These are phyloP conservation scores for Nicotiana sylvestris DNA, from an alignment of 257 asterid genomes.

Conservation along the genomic window DNA sequence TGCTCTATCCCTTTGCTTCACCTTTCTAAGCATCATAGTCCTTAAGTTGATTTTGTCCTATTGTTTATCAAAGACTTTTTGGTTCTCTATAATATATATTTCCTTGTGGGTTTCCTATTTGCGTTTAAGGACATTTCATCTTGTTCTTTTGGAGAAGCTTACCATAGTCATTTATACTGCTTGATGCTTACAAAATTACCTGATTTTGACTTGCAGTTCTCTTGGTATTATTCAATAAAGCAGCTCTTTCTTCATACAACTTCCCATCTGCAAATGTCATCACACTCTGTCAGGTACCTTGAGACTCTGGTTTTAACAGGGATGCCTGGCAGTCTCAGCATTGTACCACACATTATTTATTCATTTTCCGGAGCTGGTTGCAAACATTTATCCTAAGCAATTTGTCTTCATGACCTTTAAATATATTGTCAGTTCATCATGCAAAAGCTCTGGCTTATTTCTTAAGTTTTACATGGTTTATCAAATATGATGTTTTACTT, in stretches of 20 bases:
- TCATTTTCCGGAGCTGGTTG: background rate
- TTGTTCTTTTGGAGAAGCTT: background rate
- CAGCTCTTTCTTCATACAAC: constrained; percentile 87
- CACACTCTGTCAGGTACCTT: constrained; percentile 82
- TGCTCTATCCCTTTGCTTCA: background rate
- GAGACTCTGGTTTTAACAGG: background rate
- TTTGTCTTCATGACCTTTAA: background rate
- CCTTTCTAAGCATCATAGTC: background rate
- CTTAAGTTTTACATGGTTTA: background rate
- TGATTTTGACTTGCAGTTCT: constrained; percentile 59
- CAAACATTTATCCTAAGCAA: background rate
- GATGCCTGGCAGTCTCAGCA: background rate
- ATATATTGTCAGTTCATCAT: background rate
- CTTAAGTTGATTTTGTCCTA: background rate
- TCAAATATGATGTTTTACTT: background rate
- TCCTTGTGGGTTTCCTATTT: background rate
- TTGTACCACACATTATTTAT: constrained; percentile 1
- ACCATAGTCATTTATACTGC: background rate
- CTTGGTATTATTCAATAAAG: constrained; percentile 87
- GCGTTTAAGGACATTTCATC: background rate
- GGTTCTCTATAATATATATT: background rate
- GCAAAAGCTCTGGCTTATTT: background rate
- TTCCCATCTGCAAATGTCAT: constrained; percentile 91
- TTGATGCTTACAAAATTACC: constrained; percentile 8
- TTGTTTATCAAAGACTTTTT: background rate